phyloP scores from a whole-genome alignment of 345 rosid genomes.

The Salix purpurea region DNA sequence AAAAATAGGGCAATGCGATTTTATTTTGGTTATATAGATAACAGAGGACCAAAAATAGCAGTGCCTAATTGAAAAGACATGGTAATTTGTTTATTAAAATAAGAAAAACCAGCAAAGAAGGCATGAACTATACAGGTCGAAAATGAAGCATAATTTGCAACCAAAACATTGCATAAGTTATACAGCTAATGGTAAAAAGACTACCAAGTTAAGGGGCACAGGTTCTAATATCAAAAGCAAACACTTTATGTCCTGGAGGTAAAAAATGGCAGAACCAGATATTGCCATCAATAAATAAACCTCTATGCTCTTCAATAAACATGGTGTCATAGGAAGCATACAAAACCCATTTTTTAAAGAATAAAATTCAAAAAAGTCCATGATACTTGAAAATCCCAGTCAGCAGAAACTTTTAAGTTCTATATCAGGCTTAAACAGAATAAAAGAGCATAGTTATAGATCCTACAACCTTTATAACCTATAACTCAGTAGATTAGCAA shows the following conservation, averaged over 20 bases:
- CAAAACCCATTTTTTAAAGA: background rate
- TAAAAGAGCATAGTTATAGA: background rate
- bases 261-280: background rate
- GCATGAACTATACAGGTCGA: background rate
- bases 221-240: background rate
- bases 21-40: background rate
- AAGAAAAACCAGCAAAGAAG: background rate
- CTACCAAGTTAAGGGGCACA: background rate
- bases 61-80: background rate
- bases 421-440: background rate
- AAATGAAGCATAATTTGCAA: background rate
- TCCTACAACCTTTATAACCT: background rate
- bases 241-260: background rate
- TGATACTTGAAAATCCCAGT: background rate
- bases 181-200: background rate
- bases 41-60: background rate
- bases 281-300: background rate
- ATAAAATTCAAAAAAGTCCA: background rate
- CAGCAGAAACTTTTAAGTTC: background rate
- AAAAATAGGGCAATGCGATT: background rate
- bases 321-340: background rate
- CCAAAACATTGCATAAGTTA: background rate
- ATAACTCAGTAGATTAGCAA: background rate
- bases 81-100: background rate
- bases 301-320: background rate